Evolutionary conservation across 345 rosid species (phyloP), one percentile per base, ranked within the genome.

Genomic region (Euclidium syriacum): DNA sequence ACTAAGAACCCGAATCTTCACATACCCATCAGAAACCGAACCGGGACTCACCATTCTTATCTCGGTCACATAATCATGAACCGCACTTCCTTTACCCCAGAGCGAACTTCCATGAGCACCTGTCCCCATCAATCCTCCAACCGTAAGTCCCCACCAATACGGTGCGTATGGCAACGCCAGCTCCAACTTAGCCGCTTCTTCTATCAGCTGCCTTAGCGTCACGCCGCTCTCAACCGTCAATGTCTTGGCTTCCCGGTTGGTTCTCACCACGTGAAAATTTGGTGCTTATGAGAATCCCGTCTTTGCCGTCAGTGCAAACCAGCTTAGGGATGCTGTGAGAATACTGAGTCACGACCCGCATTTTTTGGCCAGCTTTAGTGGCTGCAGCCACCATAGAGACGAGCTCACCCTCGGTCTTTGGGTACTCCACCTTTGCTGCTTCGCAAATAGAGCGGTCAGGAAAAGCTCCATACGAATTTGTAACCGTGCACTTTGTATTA

Each of bases 21-120:
- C 85, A 48, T 55, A 78, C 0, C 85, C 88, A 16, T 86, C 78
- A 12, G 60, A 62, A 15, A 76, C 46, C 10, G 30, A 49, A 0
- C 78, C 89, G 0, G 95, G 86, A 23, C 75, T 86, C 6, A 89
- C 86, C 3, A 89, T 69, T 7, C 77, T 75, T 10, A 88, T 51
- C 22, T 46, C 79, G 58, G 67, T 73, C 17, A 81, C 84, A 12
- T 78, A 73, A 60, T 89, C 95, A 71, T 90, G 92, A 47, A 87
- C 73, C 1, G 94, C 66, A 58, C 95, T 87, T 27, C 97, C 95
- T 34, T 67, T 81, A 7, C 82, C 82, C 90, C 88, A 87, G 29
- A 90, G 51, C 1, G 95, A 53, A 75, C 97, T 90, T 9, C 97
- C 97, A n/a, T 90, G 97, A 14, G 97, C 88, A 0, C 97, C 97